A percentile compares a stretch with the other conserved stretches of the same genome.
Evolutionary conservation across 2,329 filamentous ascomycete genomes (phyloP).

Genomic region (Sphaerulina musiva): DNA sequence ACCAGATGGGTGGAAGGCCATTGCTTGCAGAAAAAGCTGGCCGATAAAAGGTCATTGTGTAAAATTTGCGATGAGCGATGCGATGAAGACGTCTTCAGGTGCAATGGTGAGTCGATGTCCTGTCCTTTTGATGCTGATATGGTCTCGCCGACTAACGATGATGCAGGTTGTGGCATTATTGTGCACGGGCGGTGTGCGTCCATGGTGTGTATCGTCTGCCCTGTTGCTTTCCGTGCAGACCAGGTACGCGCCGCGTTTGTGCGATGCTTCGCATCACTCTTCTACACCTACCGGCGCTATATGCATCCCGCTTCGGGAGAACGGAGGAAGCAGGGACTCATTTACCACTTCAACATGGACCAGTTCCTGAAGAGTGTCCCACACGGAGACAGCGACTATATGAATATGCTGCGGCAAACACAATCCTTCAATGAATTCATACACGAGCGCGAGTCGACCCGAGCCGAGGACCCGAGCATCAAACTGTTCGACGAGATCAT

Average conservation of each 20-base stretch:
- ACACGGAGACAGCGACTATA: constrained; percentile 58
- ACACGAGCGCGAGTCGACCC: constrained; percentile 63
- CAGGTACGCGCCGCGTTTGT: constrained; percentile 63
- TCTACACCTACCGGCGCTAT: constrained; percentile 63
- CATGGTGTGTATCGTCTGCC: constrained; percentile 59
- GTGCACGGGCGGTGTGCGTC: constrained; percentile 55
- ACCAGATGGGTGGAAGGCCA: constrained; percentile 81
- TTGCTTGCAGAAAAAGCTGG: constrained; percentile 61
- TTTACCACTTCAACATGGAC: constrained; percentile 61
- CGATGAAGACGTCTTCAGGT: constrained; percentile 68
- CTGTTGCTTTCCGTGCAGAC: constrained; percentile 58
- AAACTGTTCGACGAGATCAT: constrained; percentile 81
- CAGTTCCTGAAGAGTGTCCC: constrained; percentile 59
- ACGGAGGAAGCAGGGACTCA: constrained; percentile 55
- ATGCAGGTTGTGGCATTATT: constrained; percentile 48
- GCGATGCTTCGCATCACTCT: constrained; percentile 60
- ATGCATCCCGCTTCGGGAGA: constrained; percentile 54
- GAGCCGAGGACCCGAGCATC: constrained; percentile 57
- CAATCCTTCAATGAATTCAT: constrained; percentile 66
- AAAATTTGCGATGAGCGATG: constrained; percentile 70
- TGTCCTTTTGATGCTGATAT: neutral
- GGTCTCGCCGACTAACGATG: constrained; percentile 13
- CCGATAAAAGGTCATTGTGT: constrained; percentile 58
- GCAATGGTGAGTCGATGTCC: constrained; percentile 44
- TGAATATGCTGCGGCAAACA: constrained; percentile 57